Base-by-base conservation (phyloP, 306 rosid species). In the Vigna unguiculata region DNA sequence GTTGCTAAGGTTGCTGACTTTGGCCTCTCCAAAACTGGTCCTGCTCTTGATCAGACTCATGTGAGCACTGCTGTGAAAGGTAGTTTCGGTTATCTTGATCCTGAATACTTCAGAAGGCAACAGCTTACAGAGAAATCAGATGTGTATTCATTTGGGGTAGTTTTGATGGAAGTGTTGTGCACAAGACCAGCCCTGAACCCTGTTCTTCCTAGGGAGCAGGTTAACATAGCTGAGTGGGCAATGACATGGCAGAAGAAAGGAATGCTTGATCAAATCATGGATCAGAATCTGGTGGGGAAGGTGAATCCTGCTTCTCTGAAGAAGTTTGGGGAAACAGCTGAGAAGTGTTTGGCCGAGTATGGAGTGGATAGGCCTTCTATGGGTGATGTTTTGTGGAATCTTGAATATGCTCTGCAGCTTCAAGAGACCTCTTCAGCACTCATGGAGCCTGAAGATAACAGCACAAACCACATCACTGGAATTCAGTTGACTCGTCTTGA, bases 11-110 rank as follows among this genome's bases (percentile, higher is more conserved):
- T 95, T 83, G 97, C 98, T 52, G 98, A 95, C 65, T 95, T 95
- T 63, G 98, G 98, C 80, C 92, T 95, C 78, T 95, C 98, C 20
- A 95, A 92, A 83, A 87, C 96, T 2, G 98, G 98, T 53, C 98
- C 98, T 34, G 80, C 98, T n/a, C 81, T 95, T 36, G 98, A 95
- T 83, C 97, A 95, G 77, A 95, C 97, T 40, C 98, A 95, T 71
- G 97, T 95, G 54, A 95, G 97, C 86, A 95, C 98, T 15, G 98
- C 98, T 19, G 98, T 95, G 30, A 95, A 95, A 77, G 98, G 98
- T 47, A 95, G 98, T 81, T 95, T 95, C 11, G 98, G 98, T 83
- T 95, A 95, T 83, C 96, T 95, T 21, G 98, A 95, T 68, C 98
- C 98, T 4, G 98, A 95, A 71, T 95, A 95, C 91, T 95, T 95